A percentile compares a stretch with the other conserved stretches of the same genome.
These are phyloP conservation scores for Microdochium paspali DNA, from an alignment of 2,329 filamentous ascomycete genomes.

Conservation along the genomic window DNA sequence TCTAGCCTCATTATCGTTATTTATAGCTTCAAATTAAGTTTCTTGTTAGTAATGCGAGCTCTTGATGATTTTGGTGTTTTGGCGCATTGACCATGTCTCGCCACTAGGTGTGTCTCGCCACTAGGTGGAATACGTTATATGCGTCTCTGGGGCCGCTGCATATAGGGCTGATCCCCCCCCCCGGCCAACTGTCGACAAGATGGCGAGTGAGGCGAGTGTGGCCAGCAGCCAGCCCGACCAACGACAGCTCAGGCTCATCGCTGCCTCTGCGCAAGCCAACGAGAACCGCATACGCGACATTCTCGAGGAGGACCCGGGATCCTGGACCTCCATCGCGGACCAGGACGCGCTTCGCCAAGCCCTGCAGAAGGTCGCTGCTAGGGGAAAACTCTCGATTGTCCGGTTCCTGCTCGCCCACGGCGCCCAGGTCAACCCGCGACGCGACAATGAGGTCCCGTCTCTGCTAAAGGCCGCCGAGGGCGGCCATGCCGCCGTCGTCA, in stretches of 20 bases:
- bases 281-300: conserved; percentile 25
- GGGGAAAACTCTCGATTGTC: conserved; percentile 23
- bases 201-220: conserved; percentile 19
- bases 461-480: conserved; percentile 27
- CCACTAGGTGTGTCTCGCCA: too few relatives aligned
- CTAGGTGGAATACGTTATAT: too few relatives aligned
- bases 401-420: conserved; percentile 26
- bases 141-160: too few relatives aligned
- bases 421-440: conserved; percentile 23
- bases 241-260: conserved; percentile 25
- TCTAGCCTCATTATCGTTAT: too few relatives aligned
- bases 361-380: conserved; percentile 25
- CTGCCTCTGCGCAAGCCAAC: conserved; percentile 25
- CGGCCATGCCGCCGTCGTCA: conserved; percentile 22
- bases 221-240: conserved; percentile 26
- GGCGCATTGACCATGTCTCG: too few relatives aligned
- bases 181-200: not conserved
- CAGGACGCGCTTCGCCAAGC: conserved; percentile 25
- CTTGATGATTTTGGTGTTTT: too few relatives aligned
- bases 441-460: conserved; percentile 23
- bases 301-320: conserved; percentile 18
- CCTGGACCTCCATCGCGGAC: conserved; percentile 22
- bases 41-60: too few relatives aligned
- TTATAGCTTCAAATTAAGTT: too few relatives aligned
- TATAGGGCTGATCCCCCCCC: too few relatives aligned